phyloP scores from a whole-genome alignment of 352 stramenopile genomes.

The Phytopythium helicoides region DNA sequence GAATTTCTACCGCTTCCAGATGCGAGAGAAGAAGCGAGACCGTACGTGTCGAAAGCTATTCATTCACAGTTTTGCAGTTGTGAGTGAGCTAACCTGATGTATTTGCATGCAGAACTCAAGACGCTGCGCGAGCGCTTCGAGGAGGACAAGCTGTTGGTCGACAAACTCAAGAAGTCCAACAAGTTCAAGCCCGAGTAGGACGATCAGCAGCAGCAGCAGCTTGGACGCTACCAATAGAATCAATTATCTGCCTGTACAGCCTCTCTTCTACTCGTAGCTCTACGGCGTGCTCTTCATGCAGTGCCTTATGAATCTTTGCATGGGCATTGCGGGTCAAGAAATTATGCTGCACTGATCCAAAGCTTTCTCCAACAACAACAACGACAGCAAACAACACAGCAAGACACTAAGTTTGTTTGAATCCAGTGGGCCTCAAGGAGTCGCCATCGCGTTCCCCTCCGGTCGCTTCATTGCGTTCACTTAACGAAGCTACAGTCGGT shows the following conservation, averaged over 20 bases:
- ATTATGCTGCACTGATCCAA: too few species aligned
- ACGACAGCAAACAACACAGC: not conserved
- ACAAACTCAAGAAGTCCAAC: conserved; percentile 83
- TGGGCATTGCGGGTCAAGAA: too few species aligned
- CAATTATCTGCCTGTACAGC: not conserved
- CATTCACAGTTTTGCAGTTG: not conserved
- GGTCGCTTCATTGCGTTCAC: conserved; percentile 1
- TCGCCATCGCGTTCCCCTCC: conserved; percentile 3
- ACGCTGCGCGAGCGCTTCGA: conserved; percentile 81
- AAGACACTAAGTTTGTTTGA: too few species aligned
- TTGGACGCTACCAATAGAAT: not conserved
- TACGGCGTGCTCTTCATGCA: too few species aligned
- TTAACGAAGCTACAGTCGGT: not conserved
- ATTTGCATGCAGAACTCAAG: conserved; percentile 57
- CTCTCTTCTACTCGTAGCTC: not conserved
- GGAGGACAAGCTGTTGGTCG: conserved; percentile 71
- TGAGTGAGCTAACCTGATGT: not conserved
- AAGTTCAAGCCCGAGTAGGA: conserved; percentile 78
- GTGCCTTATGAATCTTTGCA: too few species aligned
- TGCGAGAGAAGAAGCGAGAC: conserved; percentile 81
- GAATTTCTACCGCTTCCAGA: conserved; percentile 88
- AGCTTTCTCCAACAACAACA: not conserved
- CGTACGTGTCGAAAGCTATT: conserved; percentile 38
- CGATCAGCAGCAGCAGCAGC: not conserved
- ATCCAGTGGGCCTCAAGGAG: conserved; percentile 7